A percentile compares a stretch with the other conserved stretches of the same genome.
These are phyloP conservation scores for Psilocybe mexicana DNA, from an alignment of 1,284 basidiomycete species.

Conservation along the genomic window DNA sequence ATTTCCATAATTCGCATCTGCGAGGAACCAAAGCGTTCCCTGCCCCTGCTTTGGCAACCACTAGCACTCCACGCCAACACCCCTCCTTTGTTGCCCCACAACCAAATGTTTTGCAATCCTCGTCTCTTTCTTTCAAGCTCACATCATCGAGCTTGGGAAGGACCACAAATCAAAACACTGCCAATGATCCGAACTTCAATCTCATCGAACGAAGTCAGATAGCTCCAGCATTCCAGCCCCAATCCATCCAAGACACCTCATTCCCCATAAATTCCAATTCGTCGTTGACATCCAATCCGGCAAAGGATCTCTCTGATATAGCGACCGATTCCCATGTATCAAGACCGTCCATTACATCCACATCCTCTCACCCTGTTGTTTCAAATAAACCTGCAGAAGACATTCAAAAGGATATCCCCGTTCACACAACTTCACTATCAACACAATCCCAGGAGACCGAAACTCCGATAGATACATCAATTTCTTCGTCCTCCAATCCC, in stretches of 20 bases:
- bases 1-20: conserved; percentile 66
- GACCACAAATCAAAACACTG: conserved; percentile 5
- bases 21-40: conserved; percentile 32
- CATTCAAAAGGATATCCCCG: conserved; percentile 1
- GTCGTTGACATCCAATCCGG: conserved; percentile 3
- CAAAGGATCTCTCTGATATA: conserved; percentile 5
- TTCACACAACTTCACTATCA: conserved; percentile 4
- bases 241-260: conserved; percentile 3
- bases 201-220: conserved; percentile 5
- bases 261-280: conserved; percentile 4
- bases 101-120: conserved; percentile 16
- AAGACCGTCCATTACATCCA: conserved; percentile 1
- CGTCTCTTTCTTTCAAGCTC: conserved; percentile 28
- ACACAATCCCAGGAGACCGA: conserved; percentile 17
- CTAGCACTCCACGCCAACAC: conserved; percentile 25
- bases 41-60: conserved; percentile 24
- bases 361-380: conserved; percentile 1
- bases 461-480: conserved; percentile 12
- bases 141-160: conserved; percentile 19
- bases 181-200: conserved; percentile 8
- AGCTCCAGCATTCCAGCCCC: neutral
- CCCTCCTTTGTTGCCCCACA: conserved; percentile 10
- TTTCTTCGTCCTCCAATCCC: conserved; percentile 12
- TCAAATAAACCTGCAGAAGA: conserved; percentile 3
- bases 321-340: conserved; percentile 1